A percentile compares a stretch with the other conserved stretches of the same genome.
Conservation (phyloP, 202 grass and related monocot species). For the Eragrostis tef region DNA sequence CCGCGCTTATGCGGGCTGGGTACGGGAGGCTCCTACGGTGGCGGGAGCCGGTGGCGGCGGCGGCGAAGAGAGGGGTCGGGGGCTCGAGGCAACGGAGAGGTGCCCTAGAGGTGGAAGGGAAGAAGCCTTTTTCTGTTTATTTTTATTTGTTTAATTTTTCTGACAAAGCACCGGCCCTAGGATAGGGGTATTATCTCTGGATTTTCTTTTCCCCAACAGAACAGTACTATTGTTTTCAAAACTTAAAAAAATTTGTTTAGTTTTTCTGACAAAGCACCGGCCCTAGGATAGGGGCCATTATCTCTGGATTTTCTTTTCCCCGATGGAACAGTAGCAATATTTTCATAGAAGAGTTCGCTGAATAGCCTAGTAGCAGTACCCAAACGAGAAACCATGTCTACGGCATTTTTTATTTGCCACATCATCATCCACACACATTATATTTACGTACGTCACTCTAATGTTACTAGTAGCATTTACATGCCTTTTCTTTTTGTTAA, state of each 20-base stretch:
- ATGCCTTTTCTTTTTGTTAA: no score
- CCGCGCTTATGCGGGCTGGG: background rate
- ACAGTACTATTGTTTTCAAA: no score
- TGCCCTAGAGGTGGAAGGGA: background rate
- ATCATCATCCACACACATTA: no score
- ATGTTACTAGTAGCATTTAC: no score
- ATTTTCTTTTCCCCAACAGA: background rate
- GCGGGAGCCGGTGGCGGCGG: background rate
- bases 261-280: constrained; percentile 16
- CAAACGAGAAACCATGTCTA: no score
- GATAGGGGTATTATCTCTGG: constrained; percentile 20
- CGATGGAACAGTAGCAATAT: no score
- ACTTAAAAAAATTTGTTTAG: no score
- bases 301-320: constrained; percentile 12
- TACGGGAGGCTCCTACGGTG: background rate
- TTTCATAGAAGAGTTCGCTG: no score
- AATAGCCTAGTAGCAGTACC: no score
- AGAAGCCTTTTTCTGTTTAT: background rate
- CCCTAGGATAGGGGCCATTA: constrained; percentile 18
- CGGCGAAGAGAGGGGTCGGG: constrained; percentile 5
- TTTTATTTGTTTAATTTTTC: background rate
- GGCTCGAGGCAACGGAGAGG: constrained; percentile 18
- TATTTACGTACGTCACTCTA: no score
- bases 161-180: constrained; percentile 21
- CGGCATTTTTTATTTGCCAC: no score